A percentile compares a stretch with the other conserved stretches of the same genome.
Conservation (phyloP, 495 filamentous ascomycete species). For the Oleoguttula mirabilis region DNA sequence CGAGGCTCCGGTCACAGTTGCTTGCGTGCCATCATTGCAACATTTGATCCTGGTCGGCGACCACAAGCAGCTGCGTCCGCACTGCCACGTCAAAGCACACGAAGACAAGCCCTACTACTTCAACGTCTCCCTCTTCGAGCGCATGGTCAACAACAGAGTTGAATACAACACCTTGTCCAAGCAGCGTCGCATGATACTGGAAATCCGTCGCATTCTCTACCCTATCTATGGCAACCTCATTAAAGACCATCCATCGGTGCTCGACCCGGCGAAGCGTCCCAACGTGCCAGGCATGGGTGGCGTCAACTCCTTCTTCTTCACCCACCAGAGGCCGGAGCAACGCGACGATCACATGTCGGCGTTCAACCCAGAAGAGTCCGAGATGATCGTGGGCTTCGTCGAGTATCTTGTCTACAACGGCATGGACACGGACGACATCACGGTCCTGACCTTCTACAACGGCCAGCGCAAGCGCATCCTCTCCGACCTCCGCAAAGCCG, state of each 20-base stretch:
- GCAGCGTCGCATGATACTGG: slow-evolving; percentile 64
- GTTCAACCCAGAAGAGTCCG: slow-evolving; percentile 60
- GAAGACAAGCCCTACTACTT: slow-evolving; percentile 47
- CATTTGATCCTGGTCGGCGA: slow-evolving; percentile 69
- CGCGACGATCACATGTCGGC: slow-evolving; percentile 55
- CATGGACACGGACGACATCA: slow-evolving; percentile 48
- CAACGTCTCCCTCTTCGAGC: slow-evolving; percentile 63
- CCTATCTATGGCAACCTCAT: slow-evolving; percentile 57
- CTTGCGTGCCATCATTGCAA: slow-evolving; percentile 54
- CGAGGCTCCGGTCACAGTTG: slow-evolving; percentile 52
- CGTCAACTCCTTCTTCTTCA: slow-evolving; percentile 55
- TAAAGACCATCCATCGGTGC: slow-evolving; percentile 58
- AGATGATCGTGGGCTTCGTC: slow-evolving; percentile 65
- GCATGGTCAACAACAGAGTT: slow-evolving; percentile 59
- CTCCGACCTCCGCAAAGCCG: slow-evolving; percentile 38
- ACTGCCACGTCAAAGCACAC: slow-evolving; percentile 43
- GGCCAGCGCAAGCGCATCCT: slow-evolving; percentile 63
- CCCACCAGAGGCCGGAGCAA: slow-evolving; percentile 56
- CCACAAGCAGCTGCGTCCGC: slow-evolving; percentile 59
- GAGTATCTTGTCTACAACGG: slow-evolving; percentile 62
- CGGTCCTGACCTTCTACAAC: slow-evolving; percentile 78
- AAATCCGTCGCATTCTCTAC: slow-evolving; percentile 48
- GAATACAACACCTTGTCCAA: slow-evolving; percentile 46
- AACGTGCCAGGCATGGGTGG: slow-evolving; percentile 70
- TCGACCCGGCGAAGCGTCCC: slow-evolving; percentile 34